Evolutionary conservation across 164 flowering plant genomes (phyloP).

Genomic region (Nymphaea colorata): DNA sequence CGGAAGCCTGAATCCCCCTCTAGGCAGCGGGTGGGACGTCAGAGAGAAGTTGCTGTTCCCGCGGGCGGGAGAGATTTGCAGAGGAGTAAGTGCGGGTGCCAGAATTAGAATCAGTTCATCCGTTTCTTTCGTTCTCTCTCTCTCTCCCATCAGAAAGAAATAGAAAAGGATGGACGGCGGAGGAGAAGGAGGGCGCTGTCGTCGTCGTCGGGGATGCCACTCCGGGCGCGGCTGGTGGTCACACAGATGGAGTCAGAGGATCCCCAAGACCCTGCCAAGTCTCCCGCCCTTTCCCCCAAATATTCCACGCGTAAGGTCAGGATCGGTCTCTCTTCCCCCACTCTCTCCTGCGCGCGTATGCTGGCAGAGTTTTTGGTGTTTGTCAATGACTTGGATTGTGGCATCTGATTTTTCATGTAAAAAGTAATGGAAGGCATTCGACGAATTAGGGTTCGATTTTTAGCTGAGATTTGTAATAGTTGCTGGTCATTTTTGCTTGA

Average conservation of each 20-base stretch:
- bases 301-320: conserved; percentile 71
- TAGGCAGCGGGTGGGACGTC: no score
- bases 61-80: no score
- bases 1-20: no score
- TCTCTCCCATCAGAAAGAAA: conserved; percentile 5
- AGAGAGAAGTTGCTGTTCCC: no score
- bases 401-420: no score
- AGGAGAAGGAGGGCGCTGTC: conserved; percentile 66
- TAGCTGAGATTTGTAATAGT: no score
- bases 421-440: neutral
- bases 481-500: no score
- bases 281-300: conserved; percentile 49
- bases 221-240: conserved; percentile 16
- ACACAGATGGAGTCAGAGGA: conserved; percentile 13
- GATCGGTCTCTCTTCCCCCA: neutral
- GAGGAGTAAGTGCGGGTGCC: no score
- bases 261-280: conserved; percentile 64
- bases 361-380: neutral
- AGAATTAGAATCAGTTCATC: no score
- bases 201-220: conserved; percentile 29
- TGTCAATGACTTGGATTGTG: neutral
- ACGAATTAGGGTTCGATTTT: no score
- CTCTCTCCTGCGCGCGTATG: neutral
- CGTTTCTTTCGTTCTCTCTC: no score
- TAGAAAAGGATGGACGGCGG: conserved; percentile 35